phyloP scores from a whole-genome alignment of 352 stramenopile species.

The Globisporangium nunn region DNA sequence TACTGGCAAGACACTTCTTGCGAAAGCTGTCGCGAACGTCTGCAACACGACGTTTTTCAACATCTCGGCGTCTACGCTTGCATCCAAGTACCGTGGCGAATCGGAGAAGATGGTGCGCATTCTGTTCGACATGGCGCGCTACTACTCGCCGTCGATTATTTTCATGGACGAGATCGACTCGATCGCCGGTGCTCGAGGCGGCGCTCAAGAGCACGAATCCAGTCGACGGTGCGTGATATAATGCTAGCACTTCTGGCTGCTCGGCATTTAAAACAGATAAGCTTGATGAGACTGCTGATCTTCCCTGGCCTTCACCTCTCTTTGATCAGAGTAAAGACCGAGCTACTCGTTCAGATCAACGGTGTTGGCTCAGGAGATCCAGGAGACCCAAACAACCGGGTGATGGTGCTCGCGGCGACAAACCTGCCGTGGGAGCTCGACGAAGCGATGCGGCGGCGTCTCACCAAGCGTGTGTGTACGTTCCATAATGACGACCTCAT shows the following conservation, averaged over 20 bases:
- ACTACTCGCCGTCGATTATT: slow-evolving; percentile 96
- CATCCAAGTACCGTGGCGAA: slow-evolving; percentile 93
- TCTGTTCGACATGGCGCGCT: slow-evolving; percentile 97
- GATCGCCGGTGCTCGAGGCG: slow-evolving; percentile 70
- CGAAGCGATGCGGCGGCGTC: slow-evolving; percentile 89
- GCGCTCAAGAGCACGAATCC: slow-evolving; percentile 78
- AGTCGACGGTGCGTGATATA: slow-evolving; percentile 44
- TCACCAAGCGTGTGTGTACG: slow-evolving; percentile 94
- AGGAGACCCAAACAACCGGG: slow-evolving; percentile 26
- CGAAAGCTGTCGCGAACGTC: slow-evolving; percentile 90
- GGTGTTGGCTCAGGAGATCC: slow-evolving; percentile 50
- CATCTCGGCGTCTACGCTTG: slow-evolving; percentile 88
- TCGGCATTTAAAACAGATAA: too few species aligned
- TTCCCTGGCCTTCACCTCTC: not conserved
- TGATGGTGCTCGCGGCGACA: slow-evolving; percentile 93
- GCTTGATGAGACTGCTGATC: not conserved
- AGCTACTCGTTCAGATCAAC: slow-evolving; percentile 97
- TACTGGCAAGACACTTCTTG: slow-evolving; percentile 87
- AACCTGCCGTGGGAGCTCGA: slow-evolving; percentile 97
- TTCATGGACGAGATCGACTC: slow-evolving; percentile 99
- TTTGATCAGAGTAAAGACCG: slow-evolving; percentile 89
- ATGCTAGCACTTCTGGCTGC: not conserved
- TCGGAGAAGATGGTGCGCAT: slow-evolving; percentile 95
- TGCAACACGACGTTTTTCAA: slow-evolving; percentile 98
- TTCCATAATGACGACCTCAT: not conserved